Evolutionary conservation across 352 stramenopile species (phyloP).

Genomic region (Phytophthora meadii): DNA sequence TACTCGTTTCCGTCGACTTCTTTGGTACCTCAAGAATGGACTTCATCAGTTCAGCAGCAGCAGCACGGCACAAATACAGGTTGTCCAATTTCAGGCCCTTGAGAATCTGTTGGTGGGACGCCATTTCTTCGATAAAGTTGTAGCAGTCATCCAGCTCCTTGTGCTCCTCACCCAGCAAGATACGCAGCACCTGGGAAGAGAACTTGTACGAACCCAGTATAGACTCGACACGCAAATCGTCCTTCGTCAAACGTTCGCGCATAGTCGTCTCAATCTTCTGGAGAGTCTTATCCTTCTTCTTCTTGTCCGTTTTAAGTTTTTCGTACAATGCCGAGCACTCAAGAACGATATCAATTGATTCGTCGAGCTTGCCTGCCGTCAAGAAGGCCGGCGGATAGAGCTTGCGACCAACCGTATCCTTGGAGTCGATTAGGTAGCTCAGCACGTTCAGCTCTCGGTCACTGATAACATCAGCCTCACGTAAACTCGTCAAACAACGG

Average conservation of each 20-base stretch:
- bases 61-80: conserved; percentile 70
- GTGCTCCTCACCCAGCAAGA: conserved; percentile 85
- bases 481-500: conserved; percentile 72
- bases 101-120: conserved; percentile 70
- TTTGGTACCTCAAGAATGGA: conserved; percentile 83
- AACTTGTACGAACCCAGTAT: conserved; percentile 91
- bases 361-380: conserved; percentile 82
- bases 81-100: conserved; percentile 83
- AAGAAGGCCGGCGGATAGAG: conserved; percentile 84
- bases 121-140: conserved; percentile 87
- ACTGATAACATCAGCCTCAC: conserved; percentile 81
- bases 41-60: conserved; percentile 83
- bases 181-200: conserved; percentile 80
- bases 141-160: conserved; percentile 85
- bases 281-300: conserved; percentile 88
- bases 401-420: conserved; percentile 69
- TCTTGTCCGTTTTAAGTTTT: conserved; percentile 84
- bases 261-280: conserved; percentile 89
- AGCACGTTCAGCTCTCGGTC: conserved; percentile 85
- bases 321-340: conserved; percentile 83
- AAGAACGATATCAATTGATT: conserved; percentile 87
- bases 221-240: conserved; percentile 81
- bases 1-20: conserved; percentile 70
- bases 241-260: conserved; percentile 81
- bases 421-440: conserved; percentile 87